phyloP scores from a whole-genome alignment of 495 filamentous ascomycete species.

The Lasiosphaeriaceae sp. region DNA sequence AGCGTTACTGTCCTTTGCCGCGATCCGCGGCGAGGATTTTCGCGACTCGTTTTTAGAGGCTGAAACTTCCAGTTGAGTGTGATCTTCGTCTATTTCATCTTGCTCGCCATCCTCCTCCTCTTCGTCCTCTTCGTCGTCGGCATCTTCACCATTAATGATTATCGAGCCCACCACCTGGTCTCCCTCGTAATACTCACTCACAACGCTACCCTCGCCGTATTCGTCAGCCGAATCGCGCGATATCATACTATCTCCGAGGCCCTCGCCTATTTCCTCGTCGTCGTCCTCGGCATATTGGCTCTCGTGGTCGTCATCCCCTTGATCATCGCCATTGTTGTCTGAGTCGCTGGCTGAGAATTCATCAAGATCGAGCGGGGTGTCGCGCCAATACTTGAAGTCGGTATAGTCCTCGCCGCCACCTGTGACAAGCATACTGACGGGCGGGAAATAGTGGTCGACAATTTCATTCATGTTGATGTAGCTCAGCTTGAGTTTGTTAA shows the following conservation, averaged over 20 bases:
- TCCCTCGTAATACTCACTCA: conserved; percentile 36
- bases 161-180: conserved; percentile 24
- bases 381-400: conserved; percentile 85
- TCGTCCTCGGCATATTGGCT: conserved; percentile 20
- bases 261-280: conserved; percentile 42
- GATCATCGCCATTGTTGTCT: conserved; percentile 49
- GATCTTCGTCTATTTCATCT: conserved; percentile 21
- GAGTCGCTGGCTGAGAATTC: conserved; percentile 76
- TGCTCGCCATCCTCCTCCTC: conserved; percentile 31
- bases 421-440: conserved; percentile 68
- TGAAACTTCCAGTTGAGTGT: conserved; percentile 7
- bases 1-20: conserved; percentile 37
- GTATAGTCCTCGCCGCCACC: conserved; percentile 82
- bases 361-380: conserved; percentile 66
- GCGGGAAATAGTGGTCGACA: conserved; percentile 95
- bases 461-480: conserved; percentile 96
- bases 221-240: conserved; percentile 52
- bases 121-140: conserved; percentile 32
- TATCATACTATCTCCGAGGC: conserved; percentile 57
- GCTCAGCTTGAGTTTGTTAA: conserved; percentile 94
- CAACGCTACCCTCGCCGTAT: conserved; percentile 40
- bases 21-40: conserved; percentile 8
- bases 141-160: conserved; percentile 29
- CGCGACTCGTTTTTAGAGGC: not conserved
- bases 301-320: conserved; percentile 40